Percentiles rank a stretch among this genome's conserved stretches.
Conservation (phyloP, 345 rosid genomes). For the Theobroma cacao region DNA sequence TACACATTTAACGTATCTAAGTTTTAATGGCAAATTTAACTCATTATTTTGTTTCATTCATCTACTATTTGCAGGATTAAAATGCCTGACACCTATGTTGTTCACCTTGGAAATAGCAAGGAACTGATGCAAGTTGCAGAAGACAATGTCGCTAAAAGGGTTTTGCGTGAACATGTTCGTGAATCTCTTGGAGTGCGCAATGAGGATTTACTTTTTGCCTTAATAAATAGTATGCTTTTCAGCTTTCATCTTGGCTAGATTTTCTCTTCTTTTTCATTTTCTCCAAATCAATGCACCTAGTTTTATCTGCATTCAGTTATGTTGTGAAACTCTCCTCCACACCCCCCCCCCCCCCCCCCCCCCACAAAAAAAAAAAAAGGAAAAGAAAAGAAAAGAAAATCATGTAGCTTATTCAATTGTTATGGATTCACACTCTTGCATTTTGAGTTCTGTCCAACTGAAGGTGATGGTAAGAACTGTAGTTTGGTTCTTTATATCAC, state of each 20-base stretch:
- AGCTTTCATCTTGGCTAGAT: not conserved
- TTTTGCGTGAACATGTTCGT: slow-evolving; percentile 81
- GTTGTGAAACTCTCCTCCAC: too few species aligned
- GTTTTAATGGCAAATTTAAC: not conserved
- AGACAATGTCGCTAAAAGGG: slow-evolving; percentile 78
- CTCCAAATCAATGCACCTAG: not conserved
- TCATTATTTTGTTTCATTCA: not conserved
- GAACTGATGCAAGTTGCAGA: slow-evolving; percentile 97
- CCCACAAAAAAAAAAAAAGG: too few species aligned
- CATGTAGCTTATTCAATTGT: not conserved
- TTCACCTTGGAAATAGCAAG: slow-evolving; percentile 94
- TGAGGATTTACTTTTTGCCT: slow-evolving; percentile 81
- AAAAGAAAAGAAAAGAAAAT: not conserved
- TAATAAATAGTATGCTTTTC: slow-evolving; percentile 66
- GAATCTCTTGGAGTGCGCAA: slow-evolving; percentile 79
- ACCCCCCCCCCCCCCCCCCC: too few species aligned
- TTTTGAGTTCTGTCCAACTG: not conserved
- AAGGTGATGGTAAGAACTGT: not conserved
- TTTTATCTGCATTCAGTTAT: not conserved
- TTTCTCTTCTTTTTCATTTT: not conserved
- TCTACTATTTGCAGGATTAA: slow-evolving; percentile 58
- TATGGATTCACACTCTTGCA: not conserved
- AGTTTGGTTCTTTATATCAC: not conserved
- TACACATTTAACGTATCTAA: not conserved
- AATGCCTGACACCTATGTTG: slow-evolving; percentile 92